Percentiles rank a stretch among this genome's conserved stretches.
These are phyloP conservation scores for Paramecium octaurelia DNA, from an alignment of 73 alveolate species.

Conservation along the genomic window DNA sequence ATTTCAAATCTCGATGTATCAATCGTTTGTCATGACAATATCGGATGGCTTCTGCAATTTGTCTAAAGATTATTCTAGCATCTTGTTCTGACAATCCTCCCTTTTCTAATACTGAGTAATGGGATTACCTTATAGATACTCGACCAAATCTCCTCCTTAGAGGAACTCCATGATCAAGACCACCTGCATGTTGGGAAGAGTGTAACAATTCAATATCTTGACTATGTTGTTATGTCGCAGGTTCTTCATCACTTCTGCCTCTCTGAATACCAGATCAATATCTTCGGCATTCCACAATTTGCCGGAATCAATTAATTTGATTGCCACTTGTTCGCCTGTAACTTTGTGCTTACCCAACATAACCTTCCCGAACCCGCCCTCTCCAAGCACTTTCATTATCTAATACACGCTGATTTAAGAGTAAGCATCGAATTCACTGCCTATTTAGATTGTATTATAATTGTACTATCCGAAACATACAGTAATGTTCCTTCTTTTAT, in stretches of 20 bases:
- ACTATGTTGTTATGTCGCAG: constrained; percentile 63
- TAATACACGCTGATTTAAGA: constrained; percentile 59
- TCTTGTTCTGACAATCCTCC: constrained; percentile 76
- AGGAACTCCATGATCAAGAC: constrained; percentile 93
- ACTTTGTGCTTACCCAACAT: constrained; percentile 87
- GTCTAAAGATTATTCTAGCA: constrained; percentile 70
- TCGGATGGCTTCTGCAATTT: constrained; percentile 74
- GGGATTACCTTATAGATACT: constrained; percentile 64
- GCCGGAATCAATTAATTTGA: constrained; percentile 78
- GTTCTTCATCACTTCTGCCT: constrained; percentile 66
- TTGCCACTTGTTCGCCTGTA: constrained; percentile 94
- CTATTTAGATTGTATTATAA: background rate
- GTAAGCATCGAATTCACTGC: constrained; percentile 41
- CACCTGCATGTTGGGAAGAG: constrained; percentile 87
- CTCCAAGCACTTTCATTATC: constrained; percentile 83
- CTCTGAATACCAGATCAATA: constrained; percentile 63
- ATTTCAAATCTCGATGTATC: constrained; percentile 83
- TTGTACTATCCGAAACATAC: constrained; percentile 17
- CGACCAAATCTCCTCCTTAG: constrained; percentile 88
- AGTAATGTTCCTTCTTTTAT: constrained; percentile 15
- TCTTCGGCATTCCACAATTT: constrained; percentile 72
- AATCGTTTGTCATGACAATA: constrained; percentile 79
- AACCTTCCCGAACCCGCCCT: constrained; percentile 98
- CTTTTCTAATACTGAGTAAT: background rate
- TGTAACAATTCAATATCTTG: constrained; percentile 70